phyloP scores from a whole-genome alignment of 352 stramenopile genomes.

The Phytophthora foliorum region DNA sequence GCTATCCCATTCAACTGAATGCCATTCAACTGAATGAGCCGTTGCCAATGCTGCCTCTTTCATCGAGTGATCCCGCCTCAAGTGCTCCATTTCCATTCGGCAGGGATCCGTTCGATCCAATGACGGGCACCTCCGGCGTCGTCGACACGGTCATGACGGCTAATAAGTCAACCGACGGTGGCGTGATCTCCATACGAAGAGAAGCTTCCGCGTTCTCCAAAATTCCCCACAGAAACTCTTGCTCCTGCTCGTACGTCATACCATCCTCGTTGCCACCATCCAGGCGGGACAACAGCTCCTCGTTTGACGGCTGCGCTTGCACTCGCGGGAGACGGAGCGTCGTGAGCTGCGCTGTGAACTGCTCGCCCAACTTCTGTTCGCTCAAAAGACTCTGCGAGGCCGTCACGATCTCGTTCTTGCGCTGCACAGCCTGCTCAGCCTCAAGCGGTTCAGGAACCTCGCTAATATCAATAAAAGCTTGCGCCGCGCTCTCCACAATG shows the following conservation, averaged over 20 bases:
- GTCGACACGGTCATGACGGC: slow-evolving; percentile 69
- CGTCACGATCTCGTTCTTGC: slow-evolving; percentile 80
- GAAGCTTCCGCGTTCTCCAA: slow-evolving; percentile 57
- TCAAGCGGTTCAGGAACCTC: slow-evolving; percentile 85
- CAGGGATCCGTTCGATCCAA: slow-evolving; percentile 44
- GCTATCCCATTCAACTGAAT: slow-evolving; percentile 38
- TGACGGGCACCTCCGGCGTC: slow-evolving; percentile 25
- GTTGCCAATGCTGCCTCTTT: slow-evolving; percentile 45
- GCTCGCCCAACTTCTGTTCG: slow-evolving; percentile 63
- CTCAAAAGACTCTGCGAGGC: slow-evolving; percentile 56
- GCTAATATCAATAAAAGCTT: slow-evolving; percentile 88
- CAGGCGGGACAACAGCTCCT: slow-evolving; percentile 60
- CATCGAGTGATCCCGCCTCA: slow-evolving; percentile 38
- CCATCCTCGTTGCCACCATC: slow-evolving; percentile 54
- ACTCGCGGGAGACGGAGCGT: slow-evolving; percentile 52
- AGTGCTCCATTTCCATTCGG: slow-evolving; percentile 43
- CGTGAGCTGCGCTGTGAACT: slow-evolving; percentile 59
- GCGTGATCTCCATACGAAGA: slow-evolving; percentile 60
- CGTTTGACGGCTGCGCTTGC: slow-evolving; percentile 39
- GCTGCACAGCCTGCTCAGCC: slow-evolving; percentile 77
- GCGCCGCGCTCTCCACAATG: slow-evolving; percentile 80
- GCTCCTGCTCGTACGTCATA: slow-evolving; percentile 66
- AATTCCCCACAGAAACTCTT: slow-evolving; percentile 56
- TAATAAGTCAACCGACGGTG: slow-evolving; percentile 68
- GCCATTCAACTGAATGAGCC: slow-evolving; percentile 46